A percentile compares a stretch with the other conserved stretches of the same genome.
These are phyloP conservation scores for Pseudogymnoascus sp. DNA, from an alignment of 2,329 filamentous ascomycete species.

Conservation along the genomic window DNA sequence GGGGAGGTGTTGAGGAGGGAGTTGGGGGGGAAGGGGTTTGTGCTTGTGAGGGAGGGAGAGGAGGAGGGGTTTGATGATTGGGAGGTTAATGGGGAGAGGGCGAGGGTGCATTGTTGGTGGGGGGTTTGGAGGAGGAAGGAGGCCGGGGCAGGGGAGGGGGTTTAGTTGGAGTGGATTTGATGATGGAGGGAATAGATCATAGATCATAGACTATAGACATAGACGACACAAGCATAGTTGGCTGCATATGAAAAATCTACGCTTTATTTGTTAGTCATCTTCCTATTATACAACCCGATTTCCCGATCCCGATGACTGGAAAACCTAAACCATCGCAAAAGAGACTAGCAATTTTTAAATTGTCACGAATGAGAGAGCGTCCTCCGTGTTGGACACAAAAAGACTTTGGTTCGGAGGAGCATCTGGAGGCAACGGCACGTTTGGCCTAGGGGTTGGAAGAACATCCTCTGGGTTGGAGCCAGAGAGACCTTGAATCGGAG, in stretches of 20 bases:
- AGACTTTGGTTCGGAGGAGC: neutral
- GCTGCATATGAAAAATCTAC: neutral
- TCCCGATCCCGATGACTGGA: neutral
- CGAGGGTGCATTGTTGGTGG: constrained; percentile 59
- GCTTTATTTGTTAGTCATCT: neutral
- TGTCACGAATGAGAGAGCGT: too few relatives aligned
- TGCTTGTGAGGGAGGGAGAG: constrained; percentile 50
- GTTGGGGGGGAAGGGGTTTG: constrained; percentile 48
- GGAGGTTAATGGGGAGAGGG: constrained; percentile 45
- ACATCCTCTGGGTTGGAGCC: neutral
- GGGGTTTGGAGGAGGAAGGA: constrained; percentile 40
- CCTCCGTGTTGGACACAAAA: neutral
- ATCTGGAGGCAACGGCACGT: neutral
- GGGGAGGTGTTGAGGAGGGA: constrained; percentile 51
- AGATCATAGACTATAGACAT: neutral
- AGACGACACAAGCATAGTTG: neutral
- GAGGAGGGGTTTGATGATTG: constrained; percentile 67
- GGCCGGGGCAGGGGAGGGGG: neutral
- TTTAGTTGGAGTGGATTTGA: too few relatives aligned
- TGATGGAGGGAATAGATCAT: neutral
- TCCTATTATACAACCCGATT: neutral
- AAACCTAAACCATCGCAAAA: neutral
- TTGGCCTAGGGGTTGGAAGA: neutral
- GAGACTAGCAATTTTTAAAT: neutral
- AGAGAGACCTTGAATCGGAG: neutral